Base-by-base conservation (phyloP, 176 grass and related monocot genomes). In the Echinochloa phyllopogon region DNA sequence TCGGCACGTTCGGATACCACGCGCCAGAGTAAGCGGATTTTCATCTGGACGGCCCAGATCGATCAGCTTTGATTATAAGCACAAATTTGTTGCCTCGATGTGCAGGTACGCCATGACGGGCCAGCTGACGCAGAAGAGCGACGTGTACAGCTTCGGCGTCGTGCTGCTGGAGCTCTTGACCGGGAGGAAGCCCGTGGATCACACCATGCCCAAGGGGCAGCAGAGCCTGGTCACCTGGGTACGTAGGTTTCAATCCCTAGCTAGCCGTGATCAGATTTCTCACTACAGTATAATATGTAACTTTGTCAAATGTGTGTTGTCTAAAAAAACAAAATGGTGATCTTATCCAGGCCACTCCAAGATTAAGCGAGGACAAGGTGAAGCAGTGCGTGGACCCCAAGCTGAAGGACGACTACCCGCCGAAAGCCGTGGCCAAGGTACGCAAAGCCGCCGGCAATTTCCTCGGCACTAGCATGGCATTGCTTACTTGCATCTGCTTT, bases 211-310 rank as follows among this genome's bases (percentile, higher is more conserved):
- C 21, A 98, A 98, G 76, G 95, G 95, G 7, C 95, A 98, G 17
- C 95, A 98, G 25, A 98, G 95, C 83, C 80, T 98, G 60, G 95
- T 98, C 69, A 98, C 95, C 65, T 98, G 95, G 95, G 95, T 98
- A 98, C 6, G 71, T 98, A 98, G 11, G 71, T 45, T 52, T 33
- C 38, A 1, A 11, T 25, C 53, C 6, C 18, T 20, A 18, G 74
- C 18, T 20, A 18, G 74, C 10, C 20, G 50, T 27, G 24, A 51
- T 39, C 47, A 1, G 7, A 69, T 21, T 16, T 41, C 8, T 58
- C 18, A 4, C 43, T 39, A 57, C 23, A 69, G 66, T 71, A 24
- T 44, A 0, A 24, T 44, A 0, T 49, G 47, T 14, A 49, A 49
- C 49, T 24, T 9, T 72, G 38, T 29, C 44, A 53, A 47, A 4